Evolutionary conservation across 495 filamentous ascomycete species (phyloP), one percentile per base, ranked within the genome.

Genomic region (Friedmanniomyces endolithicus): DNA sequence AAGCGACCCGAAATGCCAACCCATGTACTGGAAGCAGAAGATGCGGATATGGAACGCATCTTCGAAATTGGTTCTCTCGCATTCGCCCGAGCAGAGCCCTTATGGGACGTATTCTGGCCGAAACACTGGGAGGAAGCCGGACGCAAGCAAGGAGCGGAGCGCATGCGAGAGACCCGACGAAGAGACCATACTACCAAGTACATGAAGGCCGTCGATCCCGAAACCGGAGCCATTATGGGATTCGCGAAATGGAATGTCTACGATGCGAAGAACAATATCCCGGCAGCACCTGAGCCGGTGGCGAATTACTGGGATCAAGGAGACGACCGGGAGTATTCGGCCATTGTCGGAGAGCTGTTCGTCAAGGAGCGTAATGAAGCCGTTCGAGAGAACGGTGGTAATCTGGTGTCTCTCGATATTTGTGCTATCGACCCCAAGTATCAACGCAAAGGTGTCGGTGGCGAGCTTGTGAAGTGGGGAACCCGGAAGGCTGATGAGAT

Each of bases 401-500:
- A 55, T 24, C 24, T 59, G 11, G 37, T 59, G 1, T 33, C 24
- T 23, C 51, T 62, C 16, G 59, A 62, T 19, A 51, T 62, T 34
- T 41, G 58, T 11, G 29, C 51, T 11, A 51, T 62, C n/a, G 55
- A 62, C 48, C 59, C 59, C 2, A 29, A 34, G 37, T 55, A 50
- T 33, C 59, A 62, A 24, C 14, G 56, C 17, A 1, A 33, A n/a
- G 59, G 59, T 14, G 40, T 55, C 11, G 59, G 59, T 16, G 46
- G 41, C 14, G 37, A 9, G 14, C 40, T 76, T 25, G 64, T 74
- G 50, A 52, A 69, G 34, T 76, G 72, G 73, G 74, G 73, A 12
- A 63, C 68, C n/a, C 31, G 67, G 44, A 64, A 68, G 47, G 71
- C 72, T 1, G 71, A 72, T 50, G 63, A 70, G 39, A 39, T 72